Evolutionary conservation across 192 early-diverging fungal genomes (phyloP).

Genomic region (Linnemannia exigua): DNA sequence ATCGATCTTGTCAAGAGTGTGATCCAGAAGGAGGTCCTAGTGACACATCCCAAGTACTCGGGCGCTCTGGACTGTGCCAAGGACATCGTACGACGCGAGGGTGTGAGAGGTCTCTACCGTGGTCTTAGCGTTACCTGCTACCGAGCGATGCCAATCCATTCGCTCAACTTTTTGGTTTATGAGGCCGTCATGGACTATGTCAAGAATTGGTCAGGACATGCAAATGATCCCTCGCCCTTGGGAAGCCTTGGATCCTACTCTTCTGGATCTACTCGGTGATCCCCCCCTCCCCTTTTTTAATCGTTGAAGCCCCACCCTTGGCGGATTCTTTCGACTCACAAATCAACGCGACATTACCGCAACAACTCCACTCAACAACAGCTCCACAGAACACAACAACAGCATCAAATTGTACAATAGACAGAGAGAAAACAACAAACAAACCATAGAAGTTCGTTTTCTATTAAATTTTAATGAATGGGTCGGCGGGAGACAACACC

Average conservation of each 20-base stretch:
- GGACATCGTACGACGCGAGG: constrained; percentile 67
- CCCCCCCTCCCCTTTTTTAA: too few relatives aligned
- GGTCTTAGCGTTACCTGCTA: constrained; percentile 82
- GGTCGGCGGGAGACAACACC: constrained; percentile 3
- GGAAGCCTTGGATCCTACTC: background rate
- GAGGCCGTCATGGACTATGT: constrained; percentile 64
- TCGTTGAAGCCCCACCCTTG: background rate
- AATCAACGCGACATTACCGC: background rate
- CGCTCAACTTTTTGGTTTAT: constrained; percentile 87
- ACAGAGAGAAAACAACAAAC: background rate
- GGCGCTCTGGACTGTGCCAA: constrained; percentile 61
- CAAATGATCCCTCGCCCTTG: constrained; percentile 15
- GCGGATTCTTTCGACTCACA: background rate
- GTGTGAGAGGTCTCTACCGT: constrained; percentile 75
- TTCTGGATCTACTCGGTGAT: background rate
- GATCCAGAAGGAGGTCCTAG: constrained; percentile 80
- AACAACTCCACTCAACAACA: background rate
- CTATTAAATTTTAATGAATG: background rate
- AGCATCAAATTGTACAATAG: constrained; percentile 1
- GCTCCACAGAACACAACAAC: too few relatives aligned
- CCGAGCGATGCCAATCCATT: constrained; percentile 85
- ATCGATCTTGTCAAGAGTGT: constrained; percentile 83
- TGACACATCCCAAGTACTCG: constrained; percentile 59
- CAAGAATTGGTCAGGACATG: constrained; percentile 44
- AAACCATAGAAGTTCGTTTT: background rate